A percentile compares a stretch with the other conserved stretches of the same genome.
phyloP scores from a whole-genome alignment of 495 filamentous ascomycete genomes.

The Lasiosphaeria hispida region DNA sequence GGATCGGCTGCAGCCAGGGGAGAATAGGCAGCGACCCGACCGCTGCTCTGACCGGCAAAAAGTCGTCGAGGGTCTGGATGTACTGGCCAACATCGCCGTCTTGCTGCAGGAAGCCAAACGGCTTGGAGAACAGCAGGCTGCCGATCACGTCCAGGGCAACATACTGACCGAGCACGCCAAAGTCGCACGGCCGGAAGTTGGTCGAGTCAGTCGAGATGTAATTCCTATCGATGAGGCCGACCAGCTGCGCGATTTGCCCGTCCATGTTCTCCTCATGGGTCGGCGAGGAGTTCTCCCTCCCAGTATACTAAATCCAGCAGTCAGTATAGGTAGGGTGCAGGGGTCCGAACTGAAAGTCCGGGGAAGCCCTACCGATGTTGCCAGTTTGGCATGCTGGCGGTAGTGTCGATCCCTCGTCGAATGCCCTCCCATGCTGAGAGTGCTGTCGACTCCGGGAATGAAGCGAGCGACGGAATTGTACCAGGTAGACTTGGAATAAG shows the following conservation, averaged over 20 bases:
- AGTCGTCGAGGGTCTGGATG: conserved; percentile 48
- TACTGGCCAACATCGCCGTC: conserved; percentile 56
- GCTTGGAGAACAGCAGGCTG: conserved; percentile 58
- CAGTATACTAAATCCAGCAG: too few species aligned
- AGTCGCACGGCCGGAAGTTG: conserved; percentile 44
- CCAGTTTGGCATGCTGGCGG: not conserved
- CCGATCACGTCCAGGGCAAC: conserved; percentile 64
- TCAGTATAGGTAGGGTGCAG: too few species aligned
- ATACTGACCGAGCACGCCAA: conserved; percentile 43
- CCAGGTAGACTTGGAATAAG: too few species aligned
- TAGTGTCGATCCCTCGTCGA: not conserved
- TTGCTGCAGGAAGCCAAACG: conserved; percentile 59
- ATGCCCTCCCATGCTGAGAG: not conserved
- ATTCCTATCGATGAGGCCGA: conserved; percentile 39
- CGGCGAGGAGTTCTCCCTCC: too few species aligned
- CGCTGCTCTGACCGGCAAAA: conserved; percentile 1
- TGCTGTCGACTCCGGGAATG: not conserved
- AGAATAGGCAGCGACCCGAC: conserved; percentile 3
- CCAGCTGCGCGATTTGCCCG: conserved; percentile 44
- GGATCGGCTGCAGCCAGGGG: not conserved
- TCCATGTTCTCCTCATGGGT: conserved; percentile 21
- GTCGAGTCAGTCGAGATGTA: conserved; percentile 50
- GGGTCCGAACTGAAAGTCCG: too few species aligned
- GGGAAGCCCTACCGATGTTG: too few species aligned
- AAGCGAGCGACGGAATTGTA: too few species aligned